Percentiles rank a stretch among this genome's conserved stretches.
Evolutionary conservation across 108 stramenopile species (phyloP).

Genomic region (Nannochloropsis oceanica): DNA sequence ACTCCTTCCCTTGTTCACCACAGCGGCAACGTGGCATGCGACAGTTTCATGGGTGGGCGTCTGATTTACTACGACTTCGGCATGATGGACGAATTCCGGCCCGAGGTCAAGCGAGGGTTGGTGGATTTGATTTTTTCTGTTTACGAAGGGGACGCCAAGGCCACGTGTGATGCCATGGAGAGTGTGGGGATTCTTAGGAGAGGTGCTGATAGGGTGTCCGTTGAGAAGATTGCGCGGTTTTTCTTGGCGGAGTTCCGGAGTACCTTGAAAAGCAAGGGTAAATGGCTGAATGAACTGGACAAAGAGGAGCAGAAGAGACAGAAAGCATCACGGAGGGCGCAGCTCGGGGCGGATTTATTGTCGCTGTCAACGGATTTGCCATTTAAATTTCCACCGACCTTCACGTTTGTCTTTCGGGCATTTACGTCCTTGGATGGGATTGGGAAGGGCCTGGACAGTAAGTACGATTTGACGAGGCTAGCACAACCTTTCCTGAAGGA

Average conservation of each 20-base stretch:
- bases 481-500: conserved; percentile 84
- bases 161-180: conserved; percentile 82
- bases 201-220: conserved; percentile 78
- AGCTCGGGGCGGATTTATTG: conserved; percentile 37
- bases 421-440: conserved; percentile 93
- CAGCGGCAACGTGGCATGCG: conserved; percentile 68
- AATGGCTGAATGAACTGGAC: conserved; percentile 2
- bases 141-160: conserved; percentile 52
- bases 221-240: conserved; percentile 81
- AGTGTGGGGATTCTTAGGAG: conserved; percentile 73
- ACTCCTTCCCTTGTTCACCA: neutral
- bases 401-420: conserved; percentile 90
- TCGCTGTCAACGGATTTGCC: conserved; percentile 34
- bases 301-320: conserved; percentile 50
- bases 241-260: conserved; percentile 84
- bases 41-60: conserved; percentile 48
- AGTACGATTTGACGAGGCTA: conserved; percentile 73
- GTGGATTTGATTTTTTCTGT: conserved; percentile 34
- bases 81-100: conserved; percentile 83
- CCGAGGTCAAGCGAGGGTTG: neutral
- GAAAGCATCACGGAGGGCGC: conserved; percentile 38
- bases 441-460: conserved; percentile 71
- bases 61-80: conserved; percentile 87
- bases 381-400: conserved; percentile 84
- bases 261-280: conserved; percentile 44